These are phyloP conservation scores for Corrigiola litoralis DNA, from an alignment of 179 eudicot genomes.

Conservation along the genomic window DNA sequence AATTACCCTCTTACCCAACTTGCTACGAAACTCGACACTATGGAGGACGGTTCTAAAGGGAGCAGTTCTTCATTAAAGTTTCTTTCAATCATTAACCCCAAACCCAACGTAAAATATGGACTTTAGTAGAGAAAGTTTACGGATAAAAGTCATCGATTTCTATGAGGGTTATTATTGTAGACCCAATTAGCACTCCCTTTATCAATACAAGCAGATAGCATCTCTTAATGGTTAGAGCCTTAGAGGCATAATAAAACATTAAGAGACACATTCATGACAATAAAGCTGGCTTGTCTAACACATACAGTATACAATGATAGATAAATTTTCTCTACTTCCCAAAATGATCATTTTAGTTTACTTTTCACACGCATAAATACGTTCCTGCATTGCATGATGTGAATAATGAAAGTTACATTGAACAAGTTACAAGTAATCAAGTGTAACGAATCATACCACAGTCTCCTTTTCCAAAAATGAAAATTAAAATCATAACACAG, in stretches of 20 bases:
- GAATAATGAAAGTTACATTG: too few relatives aligned
- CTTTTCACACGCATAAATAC: too few relatives aligned
- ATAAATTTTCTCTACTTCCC: not conserved
- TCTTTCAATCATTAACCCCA: constrained; percentile 26
- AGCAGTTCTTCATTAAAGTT: constrained; percentile 16
- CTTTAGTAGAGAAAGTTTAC: constrained; percentile 3
- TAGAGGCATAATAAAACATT: constrained; percentile 24
- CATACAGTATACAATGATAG: not conserved
- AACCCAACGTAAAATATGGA: constrained; percentile 22
- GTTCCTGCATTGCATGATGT: too few relatives aligned
- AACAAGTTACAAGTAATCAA: too few relatives aligned
- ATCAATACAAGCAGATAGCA: not conserved
- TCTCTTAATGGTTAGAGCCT: too few relatives aligned
- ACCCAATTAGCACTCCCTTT: constrained; percentile 12
- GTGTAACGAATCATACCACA: too few relatives aligned
- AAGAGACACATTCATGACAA: constrained; percentile 21
- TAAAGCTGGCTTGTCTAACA: constrained; percentile 21
- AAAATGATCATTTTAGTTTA: not conserved
- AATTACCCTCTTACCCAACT: too few relatives aligned
- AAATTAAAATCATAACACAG: too few relatives aligned
- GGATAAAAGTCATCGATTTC: constrained; percentile 17
- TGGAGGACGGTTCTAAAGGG: too few relatives aligned
- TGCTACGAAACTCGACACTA: too few relatives aligned
- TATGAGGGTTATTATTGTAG: constrained; percentile 7
- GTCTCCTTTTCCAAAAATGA: too few relatives aligned